A percentile compares a stretch with the other conserved stretches of the same genome.
These are phyloP conservation scores for Nitzschia sp. DNA, from an alignment of 108 stramenopile genomes.

Conservation along the genomic window DNA sequence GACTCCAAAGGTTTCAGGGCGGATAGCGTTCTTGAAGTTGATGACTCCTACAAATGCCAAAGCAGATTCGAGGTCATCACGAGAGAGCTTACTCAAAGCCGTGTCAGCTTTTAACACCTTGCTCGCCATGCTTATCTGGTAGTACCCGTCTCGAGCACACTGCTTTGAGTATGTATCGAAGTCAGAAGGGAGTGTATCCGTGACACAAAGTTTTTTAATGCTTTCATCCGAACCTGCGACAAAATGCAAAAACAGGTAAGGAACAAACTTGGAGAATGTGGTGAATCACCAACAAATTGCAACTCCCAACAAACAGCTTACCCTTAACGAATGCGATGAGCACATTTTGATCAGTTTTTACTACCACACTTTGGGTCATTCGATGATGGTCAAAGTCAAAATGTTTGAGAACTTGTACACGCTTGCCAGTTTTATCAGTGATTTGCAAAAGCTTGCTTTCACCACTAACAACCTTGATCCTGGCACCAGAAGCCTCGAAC, in stretches of 20 bases:
- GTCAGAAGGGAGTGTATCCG: slow-evolving; percentile 40
- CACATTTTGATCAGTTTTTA: slow-evolving; percentile 27
- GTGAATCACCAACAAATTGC: too few relatives aligned
- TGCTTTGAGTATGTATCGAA: slow-evolving; percentile 41
- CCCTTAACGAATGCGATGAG: slow-evolving; percentile 43
- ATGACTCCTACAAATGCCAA: slow-evolving; percentile 51
- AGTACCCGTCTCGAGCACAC: slow-evolving; percentile 48
- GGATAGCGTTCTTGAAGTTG: slow-evolving; percentile 60
- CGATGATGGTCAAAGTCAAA: slow-evolving; percentile 67
- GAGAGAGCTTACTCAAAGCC: slow-evolving; percentile 33
- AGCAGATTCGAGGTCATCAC: slow-evolving; percentile 51
- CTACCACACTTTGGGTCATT: slow-evolving; percentile 68
- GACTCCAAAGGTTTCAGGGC: slow-evolving; percentile 49
- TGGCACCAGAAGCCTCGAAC: slow-evolving; percentile 37
- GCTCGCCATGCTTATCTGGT: slow-evolving; percentile 58
- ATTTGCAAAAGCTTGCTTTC: neutral
- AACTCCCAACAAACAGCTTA: too few relatives aligned
- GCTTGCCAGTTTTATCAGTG: neutral
- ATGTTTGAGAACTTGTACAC: slow-evolving; percentile 44
- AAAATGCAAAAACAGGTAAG: too few relatives aligned
- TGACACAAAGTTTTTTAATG: slow-evolving; percentile 42
- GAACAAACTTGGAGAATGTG: too few relatives aligned
- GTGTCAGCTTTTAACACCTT: slow-evolving; percentile 25
- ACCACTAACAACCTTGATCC: neutral
- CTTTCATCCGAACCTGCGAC: slow-evolving; percentile 25